Evolutionary conservation across 495 filamentous ascomycete species (phyloP).

Genomic region (Aspergillus carlsbadensis): DNA sequence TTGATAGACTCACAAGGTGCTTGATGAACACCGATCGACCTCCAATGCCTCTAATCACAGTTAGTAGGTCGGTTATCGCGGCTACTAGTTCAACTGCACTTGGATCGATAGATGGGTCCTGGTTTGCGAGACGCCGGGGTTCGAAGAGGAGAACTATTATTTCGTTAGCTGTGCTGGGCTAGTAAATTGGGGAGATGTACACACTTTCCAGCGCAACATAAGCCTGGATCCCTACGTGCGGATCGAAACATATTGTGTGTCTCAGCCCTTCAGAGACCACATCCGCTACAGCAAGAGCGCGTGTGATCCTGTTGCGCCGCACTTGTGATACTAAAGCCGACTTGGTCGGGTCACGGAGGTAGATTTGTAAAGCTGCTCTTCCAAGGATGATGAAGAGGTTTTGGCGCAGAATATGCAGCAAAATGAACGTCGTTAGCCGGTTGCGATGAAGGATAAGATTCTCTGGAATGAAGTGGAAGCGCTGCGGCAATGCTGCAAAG

Average conservation of each 20-base stretch:
- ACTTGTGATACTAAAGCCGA: background rate
- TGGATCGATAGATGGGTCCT: background rate
- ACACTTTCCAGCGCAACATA: background rate
- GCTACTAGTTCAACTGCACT: background rate
- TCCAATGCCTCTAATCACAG: background rate
- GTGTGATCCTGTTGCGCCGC: background rate
- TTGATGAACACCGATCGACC: background rate
- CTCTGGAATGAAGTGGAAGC: background rate
- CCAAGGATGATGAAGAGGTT: background rate
- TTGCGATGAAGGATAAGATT: background rate
- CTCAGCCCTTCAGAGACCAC: background rate
- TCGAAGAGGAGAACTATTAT: background rate
- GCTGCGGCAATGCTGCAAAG: background rate
- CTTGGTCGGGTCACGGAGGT: background rate
- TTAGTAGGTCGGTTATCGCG: background rate
- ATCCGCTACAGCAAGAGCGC: background rate
- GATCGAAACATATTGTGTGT: background rate
- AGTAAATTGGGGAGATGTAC: background rate
- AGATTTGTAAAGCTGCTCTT: background rate
- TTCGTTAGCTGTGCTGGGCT: background rate
- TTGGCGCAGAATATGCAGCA: background rate
- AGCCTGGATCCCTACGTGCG: background rate
- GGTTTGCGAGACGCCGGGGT: background rate
- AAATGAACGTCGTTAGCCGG: background rate
- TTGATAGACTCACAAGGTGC: background rate